Base-by-base conservation (phyloP, 441 rosid species). In the Brassica balearica region DNA sequence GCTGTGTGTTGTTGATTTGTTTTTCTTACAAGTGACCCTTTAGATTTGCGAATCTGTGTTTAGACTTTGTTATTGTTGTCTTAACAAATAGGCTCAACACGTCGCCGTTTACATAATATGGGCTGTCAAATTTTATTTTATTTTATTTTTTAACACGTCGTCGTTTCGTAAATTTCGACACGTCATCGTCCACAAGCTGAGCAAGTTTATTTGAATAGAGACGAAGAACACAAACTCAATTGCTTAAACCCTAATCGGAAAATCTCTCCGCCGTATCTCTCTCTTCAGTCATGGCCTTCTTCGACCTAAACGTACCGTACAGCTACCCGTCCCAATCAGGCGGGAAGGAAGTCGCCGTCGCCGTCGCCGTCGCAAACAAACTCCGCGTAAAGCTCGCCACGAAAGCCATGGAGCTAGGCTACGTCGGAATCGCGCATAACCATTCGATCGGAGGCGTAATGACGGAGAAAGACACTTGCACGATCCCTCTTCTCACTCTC, bases 381-480 rank as follows among this genome's bases (percentile, higher is more conserved):
- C 73, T 59, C 3, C 95, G 94, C 25, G 74, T 84, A n/a, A 91
- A 90, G 78, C 84, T 89, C 19, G 93, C 69, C 23, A 78, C 86
- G n/a, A 95, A 92, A 83, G 88, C 92, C 11, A 87, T 92, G 97
- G 97, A 95, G 79, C 82, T 95, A 1, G 99, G 99, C 63, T 95
- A 88, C 85, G 83, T 82, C 23, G 99, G 99, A 15, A 82, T 93
- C 77, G 97, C 98, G 11, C 93, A 89, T 82, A 90, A 90, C 82
- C 92, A 87, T 23, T 85, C 85, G 65, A 86, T 90, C 81, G 85
- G 75, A 34, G 97, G 95, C 71, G 87, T 86, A 59, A 88, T 93
- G 91, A 88, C 98, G 25, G 94, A 89, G 2, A 91, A 82, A 9
- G 96, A 93, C 79, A 80, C 87, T 14, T 92, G 97, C 78, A 85